Evolutionary conservation across 2,329 filamentous ascomycete species (phyloP).

Genomic region (Monilinia vaccinii-corymbosi): DNA sequence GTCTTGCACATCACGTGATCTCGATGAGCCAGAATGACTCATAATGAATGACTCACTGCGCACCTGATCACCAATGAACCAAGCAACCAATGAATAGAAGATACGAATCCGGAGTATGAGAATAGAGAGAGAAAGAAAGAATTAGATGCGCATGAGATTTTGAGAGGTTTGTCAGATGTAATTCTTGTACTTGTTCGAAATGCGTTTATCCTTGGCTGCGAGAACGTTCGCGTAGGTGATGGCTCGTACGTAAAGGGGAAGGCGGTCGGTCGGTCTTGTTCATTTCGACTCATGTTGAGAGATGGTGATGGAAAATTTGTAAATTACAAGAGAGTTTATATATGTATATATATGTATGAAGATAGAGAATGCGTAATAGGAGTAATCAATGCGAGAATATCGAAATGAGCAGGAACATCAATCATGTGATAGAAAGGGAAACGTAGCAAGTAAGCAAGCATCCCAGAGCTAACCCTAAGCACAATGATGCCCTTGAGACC

Average conservation of each 20-base stretch:
- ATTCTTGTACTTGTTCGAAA: no score
- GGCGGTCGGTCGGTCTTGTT: no score
- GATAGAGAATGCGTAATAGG: background rate
- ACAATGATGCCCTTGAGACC: background rate
- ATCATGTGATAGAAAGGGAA: background rate
- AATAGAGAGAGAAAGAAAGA: no score
- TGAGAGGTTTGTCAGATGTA: no score
- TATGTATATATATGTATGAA: background rate
- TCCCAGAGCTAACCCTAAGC: background rate
- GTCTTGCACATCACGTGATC: background rate
- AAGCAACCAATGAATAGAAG: no score
- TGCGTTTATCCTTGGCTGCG: no score
- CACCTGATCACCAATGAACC: no score
- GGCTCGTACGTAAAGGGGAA: no score
- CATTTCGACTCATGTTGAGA: constrained; percentile 5
- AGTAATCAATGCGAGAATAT: background rate
- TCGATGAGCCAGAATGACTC: background rate
- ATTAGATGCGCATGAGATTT: no score
- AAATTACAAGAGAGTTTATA: background rate
- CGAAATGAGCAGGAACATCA: background rate
- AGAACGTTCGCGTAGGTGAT: no score
- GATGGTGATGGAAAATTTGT: background rate
- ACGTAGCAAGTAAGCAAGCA: background rate
- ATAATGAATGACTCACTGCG: background rate
- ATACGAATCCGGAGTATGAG: no score